phyloP scores from a whole-genome alignment of 331 rosid species.

The Dryas integrifolia region DNA sequence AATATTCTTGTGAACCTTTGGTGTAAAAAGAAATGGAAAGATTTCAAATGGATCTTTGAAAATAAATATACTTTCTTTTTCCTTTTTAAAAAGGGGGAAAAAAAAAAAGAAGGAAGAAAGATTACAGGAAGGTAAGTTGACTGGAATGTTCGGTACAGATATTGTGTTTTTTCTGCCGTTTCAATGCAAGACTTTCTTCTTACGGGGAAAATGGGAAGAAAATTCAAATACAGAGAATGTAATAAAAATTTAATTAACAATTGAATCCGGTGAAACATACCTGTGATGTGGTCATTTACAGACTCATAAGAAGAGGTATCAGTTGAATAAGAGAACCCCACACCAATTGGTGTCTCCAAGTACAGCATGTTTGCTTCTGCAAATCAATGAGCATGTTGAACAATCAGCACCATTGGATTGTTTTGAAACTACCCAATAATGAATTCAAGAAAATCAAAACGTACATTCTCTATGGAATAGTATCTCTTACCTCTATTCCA shows the following conservation, averaged over 20 bases:
- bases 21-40: constrained; percentile 24
- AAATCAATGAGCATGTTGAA: constrained; percentile 14
- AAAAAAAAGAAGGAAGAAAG: constrained; percentile 14
- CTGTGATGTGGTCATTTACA: constrained; percentile 52
- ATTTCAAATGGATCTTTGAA: constrained; percentile 31
- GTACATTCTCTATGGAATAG: background rate
- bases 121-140: constrained; percentile 34
- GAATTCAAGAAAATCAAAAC: background rate
- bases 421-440: background rate
- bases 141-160: constrained; percentile 31
- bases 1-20: constrained; percentile 29
- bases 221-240: background rate
- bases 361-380: constrained; percentile 61
- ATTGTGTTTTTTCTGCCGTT: constrained; percentile 20
- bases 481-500: constrained; percentile 47
- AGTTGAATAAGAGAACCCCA: constrained; percentile 54
- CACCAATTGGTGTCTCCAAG: constrained; percentile 58
- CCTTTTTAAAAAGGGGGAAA: background rate
- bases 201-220: background rate
- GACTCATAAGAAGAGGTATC: constrained; percentile 46
- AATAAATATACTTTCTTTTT: constrained; percentile 2
- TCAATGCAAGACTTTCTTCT: constrained; percentile 19
- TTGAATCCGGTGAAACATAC: constrained; percentile 13
- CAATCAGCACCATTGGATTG: background rate
- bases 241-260: background rate